These are phyloP conservation scores for Phyllosticta capitalensis DNA, from an alignment of 2,329 filamentous ascomycete genomes.

Conservation along the genomic window DNA sequence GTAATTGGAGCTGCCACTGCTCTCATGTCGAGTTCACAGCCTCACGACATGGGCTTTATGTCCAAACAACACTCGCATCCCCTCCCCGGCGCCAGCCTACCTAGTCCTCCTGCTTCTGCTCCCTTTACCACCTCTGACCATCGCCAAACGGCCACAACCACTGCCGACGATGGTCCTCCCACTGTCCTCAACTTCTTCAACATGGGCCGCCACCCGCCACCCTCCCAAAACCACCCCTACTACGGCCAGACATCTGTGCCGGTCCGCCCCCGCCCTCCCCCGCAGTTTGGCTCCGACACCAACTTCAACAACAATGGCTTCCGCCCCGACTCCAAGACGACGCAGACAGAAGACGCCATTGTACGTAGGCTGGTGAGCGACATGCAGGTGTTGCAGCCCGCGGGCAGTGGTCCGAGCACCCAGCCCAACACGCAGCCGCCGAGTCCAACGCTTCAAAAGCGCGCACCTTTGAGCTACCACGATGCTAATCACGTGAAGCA, in stretches of 20 bases:
- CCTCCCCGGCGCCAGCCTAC: background rate
- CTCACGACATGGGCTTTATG: background rate
- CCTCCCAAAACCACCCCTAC: background rate
- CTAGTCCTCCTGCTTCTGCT: conserved; percentile 8
- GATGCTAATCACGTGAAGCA: background rate
- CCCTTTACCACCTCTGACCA: conserved; percentile 3
- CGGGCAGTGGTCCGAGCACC: background rate
- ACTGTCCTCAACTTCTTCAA: conserved; percentile 3
- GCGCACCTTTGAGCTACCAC: background rate
- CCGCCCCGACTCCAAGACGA: conserved; percentile 13
- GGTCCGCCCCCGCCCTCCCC: background rate
- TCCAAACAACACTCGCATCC: background rate
- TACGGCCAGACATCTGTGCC: background rate
- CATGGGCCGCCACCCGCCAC: background rate
- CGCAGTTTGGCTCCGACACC: conserved; percentile 9
- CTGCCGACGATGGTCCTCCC: background rate
- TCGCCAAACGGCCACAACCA: background rate
- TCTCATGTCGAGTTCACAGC: conserved; percentile 5
- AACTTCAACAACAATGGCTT: conserved; percentile 3
- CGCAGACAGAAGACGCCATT: conserved; percentile 18
- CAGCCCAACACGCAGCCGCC: conserved; percentile 3
- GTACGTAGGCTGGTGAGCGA: conserved; percentile 18
- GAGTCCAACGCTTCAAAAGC: conserved; percentile 2
- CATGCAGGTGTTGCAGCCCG: conserved; percentile 1
- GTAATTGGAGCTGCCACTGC: conserved; percentile 9